phyloP scores from a whole-genome alignment of 352 stramenopile species.

The Globisporangium camurandrum region DNA sequence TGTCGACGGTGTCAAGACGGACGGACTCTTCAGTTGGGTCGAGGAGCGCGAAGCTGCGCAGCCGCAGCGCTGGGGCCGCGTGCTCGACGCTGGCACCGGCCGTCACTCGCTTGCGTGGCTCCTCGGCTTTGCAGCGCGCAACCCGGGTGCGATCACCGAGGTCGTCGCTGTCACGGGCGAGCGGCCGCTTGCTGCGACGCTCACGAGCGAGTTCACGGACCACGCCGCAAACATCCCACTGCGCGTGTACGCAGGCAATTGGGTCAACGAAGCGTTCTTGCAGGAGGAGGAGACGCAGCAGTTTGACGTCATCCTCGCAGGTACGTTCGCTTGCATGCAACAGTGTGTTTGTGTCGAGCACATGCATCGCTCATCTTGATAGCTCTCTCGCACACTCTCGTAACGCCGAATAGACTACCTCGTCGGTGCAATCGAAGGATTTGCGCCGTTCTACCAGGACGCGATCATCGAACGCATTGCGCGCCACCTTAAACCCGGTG shows the following conservation, averaged over 20 bases:
- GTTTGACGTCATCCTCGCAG: conserved; percentile 79
- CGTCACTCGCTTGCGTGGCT: conserved; percentile 88
- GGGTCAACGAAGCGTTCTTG: conserved; percentile 59
- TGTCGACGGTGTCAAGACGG: conserved; percentile 27
- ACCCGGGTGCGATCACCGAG: conserved; percentile 20
- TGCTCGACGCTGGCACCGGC: conserved; percentile 88
- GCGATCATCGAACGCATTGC: conserved; percentile 57
- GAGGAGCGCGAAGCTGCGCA: conserved; percentile 45
- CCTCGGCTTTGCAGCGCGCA: conserved; percentile 21
- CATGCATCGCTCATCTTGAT: neutral
- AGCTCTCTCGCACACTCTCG: neutral
- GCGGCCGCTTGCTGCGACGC: conserved; percentile 33
- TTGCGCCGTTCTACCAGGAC: conserved; percentile 81
- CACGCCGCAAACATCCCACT: conserved; percentile 26
- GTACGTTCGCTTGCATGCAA: conserved; percentile 11
- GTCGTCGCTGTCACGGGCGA: conserved; percentile 75
- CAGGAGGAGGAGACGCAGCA: conserved; percentile 31
- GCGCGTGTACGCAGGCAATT: conserved; percentile 60
- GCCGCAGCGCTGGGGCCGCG: conserved; percentile 33
- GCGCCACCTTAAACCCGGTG: conserved; percentile 64
- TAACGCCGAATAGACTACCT: conserved; percentile 93
- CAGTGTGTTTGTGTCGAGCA: too few relatives aligned
- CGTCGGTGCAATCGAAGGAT: conserved; percentile 89
- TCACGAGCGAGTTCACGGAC: conserved; percentile 28
- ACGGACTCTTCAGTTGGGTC: conserved; percentile 68